phyloP scores from a whole-genome alignment of 371 early-diverging fungal species.

The Lichtheimia ramosa region DNA sequence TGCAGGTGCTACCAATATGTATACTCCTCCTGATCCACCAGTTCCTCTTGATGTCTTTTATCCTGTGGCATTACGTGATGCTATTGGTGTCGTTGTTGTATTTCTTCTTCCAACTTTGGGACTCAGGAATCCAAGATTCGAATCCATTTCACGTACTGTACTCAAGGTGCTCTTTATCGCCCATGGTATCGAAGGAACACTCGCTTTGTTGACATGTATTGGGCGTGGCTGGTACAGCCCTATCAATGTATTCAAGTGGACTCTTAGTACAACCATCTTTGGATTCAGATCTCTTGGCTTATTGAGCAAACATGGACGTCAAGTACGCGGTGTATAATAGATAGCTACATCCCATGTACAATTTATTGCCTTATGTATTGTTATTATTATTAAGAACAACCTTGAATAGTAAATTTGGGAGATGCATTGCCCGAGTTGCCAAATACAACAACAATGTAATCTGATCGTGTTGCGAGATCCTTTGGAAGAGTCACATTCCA shows the following conservation, averaged over 20 bases:
- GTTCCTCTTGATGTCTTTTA: constrained; percentile 36
- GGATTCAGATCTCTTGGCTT: constrained; percentile 22
- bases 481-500: constrained; percentile 31
- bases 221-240: constrained; percentile 45
- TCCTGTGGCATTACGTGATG: constrained; percentile 12
- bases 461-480: constrained; percentile 24
- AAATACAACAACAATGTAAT: constrained; percentile 45
- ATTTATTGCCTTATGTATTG: background rate
- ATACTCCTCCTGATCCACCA: constrained; percentile 27
- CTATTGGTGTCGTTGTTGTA: constrained; percentile 1
- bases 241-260: constrained; percentile 35
- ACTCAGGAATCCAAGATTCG: background rate
- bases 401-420: constrained; percentile 31
- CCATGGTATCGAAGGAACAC: constrained; percentile 23
- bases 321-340: constrained; percentile 3
- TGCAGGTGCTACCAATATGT: constrained; percentile 34
- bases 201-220: constrained; percentile 27
- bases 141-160: background rate
- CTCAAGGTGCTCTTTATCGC: constrained; percentile 8
- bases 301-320: constrained; percentile 6
- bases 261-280: constrained; percentile 29
- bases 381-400: background rate
- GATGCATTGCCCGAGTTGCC: constrained; percentile 53
- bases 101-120: background rate
- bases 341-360: background rate